Evolutionary conservation across 2,329 filamentous ascomycete genomes (phyloP).

Genomic region (Penicillium brevicompactum): DNA sequence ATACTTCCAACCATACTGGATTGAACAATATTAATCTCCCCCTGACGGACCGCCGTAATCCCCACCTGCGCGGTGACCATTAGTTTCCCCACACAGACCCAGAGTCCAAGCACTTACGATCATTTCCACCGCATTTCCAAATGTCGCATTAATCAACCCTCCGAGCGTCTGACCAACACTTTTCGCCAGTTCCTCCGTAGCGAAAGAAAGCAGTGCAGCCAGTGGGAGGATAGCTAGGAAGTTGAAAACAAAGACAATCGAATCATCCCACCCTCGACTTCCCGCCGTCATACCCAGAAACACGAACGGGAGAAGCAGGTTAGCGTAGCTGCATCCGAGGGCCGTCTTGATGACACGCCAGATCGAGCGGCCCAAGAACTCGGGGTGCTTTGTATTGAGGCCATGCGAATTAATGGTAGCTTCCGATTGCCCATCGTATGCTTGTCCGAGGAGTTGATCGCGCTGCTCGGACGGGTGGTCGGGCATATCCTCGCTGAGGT

Average conservation of each 20-base stretch:
- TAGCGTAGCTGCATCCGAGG: constrained; percentile 76
- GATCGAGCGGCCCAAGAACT: constrained; percentile 51
- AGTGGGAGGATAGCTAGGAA: constrained; percentile 68
- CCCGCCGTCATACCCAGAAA: constrained; percentile 73
- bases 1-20: constrained; percentile 85
- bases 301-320: constrained; percentile 71
- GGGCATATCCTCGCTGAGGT: not conserved
- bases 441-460: not conserved
- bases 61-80: constrained; percentile 16
- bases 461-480: not conserved
- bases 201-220: constrained; percentile 58
- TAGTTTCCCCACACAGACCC: not conserved
- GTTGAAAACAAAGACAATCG: constrained; percentile 77
- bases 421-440: not conserved
- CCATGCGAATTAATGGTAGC: not conserved
- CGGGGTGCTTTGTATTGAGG: not conserved
- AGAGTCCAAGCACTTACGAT: constrained; percentile 58
- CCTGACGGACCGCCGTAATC: constrained; percentile 71
- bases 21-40: constrained; percentile 77
- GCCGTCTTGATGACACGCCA: constrained; percentile 32
- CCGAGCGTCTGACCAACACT: constrained; percentile 59
- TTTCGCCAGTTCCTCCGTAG: constrained; percentile 58
- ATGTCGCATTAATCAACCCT: constrained; percentile 60
- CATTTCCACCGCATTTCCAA: constrained; percentile 61
- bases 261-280: constrained; percentile 58